These are phyloP conservation scores for Zymoseptoria pseudotritici DNA, from an alignment of 2,329 filamentous ascomycete species.

Conservation along the genomic window DNA sequence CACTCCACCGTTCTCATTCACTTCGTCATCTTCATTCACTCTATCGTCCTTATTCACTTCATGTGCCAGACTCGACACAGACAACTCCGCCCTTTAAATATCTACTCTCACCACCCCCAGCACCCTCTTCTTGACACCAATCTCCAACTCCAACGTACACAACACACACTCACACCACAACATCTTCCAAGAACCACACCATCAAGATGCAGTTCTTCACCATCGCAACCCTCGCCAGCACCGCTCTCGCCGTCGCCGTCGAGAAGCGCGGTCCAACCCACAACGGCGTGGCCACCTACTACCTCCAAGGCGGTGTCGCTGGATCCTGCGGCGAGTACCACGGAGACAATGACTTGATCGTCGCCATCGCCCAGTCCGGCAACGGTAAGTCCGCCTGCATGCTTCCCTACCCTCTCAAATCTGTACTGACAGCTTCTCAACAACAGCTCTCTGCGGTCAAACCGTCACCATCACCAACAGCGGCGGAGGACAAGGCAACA, in stretches of 20 bases:
- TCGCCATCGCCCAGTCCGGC: constrained; percentile 5
- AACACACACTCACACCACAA: not conserved
- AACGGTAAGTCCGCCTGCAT: constrained; percentile 1
- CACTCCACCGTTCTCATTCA: not conserved
- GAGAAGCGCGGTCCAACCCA: not conserved
- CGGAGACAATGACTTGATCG: constrained; percentile 4
- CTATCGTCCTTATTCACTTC: not conserved
- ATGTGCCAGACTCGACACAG: not conserved
- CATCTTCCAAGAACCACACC: not conserved
- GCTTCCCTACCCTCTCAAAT: not conserved
- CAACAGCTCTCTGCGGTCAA: constrained; percentile 7
- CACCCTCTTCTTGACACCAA: not conserved
- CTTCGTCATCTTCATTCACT: not conserved
- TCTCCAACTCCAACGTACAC: not conserved
- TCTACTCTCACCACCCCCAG: not conserved
- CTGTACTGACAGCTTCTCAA: not conserved
- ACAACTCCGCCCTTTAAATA: not conserved
- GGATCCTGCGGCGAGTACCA: constrained; percentile 6
- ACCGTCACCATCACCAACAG: constrained; percentile 8
- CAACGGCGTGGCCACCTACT: constrained; percentile 4
- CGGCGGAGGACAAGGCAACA: constrained; percentile 3
- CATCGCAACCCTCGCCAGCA: not conserved
- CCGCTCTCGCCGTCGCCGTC: not conserved
- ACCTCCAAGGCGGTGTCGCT: constrained; percentile 3
- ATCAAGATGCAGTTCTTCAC: not conserved